Evolutionary conservation across 1,284 basidiomycete genomes (phyloP).

Genomic region (Stereum hirsutum): DNA sequence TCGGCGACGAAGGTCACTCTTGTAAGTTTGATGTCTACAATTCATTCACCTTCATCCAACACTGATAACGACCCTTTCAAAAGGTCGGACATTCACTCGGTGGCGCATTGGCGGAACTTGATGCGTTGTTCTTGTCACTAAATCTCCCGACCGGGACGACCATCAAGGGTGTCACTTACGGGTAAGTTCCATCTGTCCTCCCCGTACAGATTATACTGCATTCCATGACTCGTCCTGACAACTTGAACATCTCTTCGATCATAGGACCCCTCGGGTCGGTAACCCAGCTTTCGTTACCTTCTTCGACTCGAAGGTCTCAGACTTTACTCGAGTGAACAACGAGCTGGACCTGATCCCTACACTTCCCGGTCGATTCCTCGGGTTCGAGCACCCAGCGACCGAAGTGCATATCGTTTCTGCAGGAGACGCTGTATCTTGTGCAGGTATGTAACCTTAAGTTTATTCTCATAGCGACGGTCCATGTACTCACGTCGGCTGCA

Average conservation of each 20-base stretch:
- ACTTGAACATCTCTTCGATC: too few species aligned
- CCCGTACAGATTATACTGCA: too few species aligned
- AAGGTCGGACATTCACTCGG: conserved; percentile 31
- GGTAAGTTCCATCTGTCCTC: too few species aligned
- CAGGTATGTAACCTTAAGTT: conserved; percentile 9
- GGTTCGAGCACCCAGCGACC: conserved; percentile 26
- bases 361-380: conserved; percentile 29
- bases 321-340: conserved; percentile 29
- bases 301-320: conserved; percentile 23
- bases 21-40: conserved; percentile 15
- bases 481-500: background rate
- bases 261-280: conserved; percentile 29
- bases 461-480: too few species aligned
- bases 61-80: background rate
- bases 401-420: conserved; percentile 26
- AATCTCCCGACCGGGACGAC: conserved; percentile 24
- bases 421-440: conserved; percentile 22
- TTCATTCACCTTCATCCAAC: background rate
- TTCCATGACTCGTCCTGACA: too few species aligned
- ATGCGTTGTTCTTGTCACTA: conserved; percentile 25
- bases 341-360: conserved; percentile 28
- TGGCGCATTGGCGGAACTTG: conserved; percentile 29
- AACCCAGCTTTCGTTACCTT: conserved; percentile 22
- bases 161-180: conserved; percentile 28
- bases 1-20: conserved; percentile 26